Evolutionary conservation across 2,329 filamentous ascomycete genomes (phyloP), one percentile per base, ranked within the genome.

Genomic region (Neofusicoccum parvum): DNA sequence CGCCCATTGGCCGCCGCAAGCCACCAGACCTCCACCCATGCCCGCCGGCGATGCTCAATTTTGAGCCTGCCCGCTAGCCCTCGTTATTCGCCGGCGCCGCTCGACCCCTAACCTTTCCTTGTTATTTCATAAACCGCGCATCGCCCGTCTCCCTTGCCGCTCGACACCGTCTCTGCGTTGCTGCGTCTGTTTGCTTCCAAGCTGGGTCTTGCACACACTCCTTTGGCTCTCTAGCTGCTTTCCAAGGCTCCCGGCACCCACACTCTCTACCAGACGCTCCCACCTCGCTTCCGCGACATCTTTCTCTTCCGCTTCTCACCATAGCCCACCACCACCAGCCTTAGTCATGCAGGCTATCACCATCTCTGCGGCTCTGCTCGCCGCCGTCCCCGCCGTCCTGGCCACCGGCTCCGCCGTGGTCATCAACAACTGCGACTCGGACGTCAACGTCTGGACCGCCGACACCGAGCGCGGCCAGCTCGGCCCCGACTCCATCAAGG

Each of bases 191-290:
- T 59, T 45, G 72, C 70, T 72, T 73, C 71, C 73, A 74, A 76
- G 73, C 74, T 75, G 74, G 76, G 75, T 72, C 75, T 73, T 70
- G 71, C 72, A 70, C 69, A 72, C 72, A 68, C 71, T 75, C 75
- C 65, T 76, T 70, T 75, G 70, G 75, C 74, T 76, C 75, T 73
- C 74, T 72, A 76, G 70, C 76, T 78, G 76, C 76, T 78, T 75
- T 78, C 76, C 76, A 77, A 68, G 78, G 75, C 73, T 75, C 72
- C 75, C 74, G 70, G 74, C 74, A 72, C 23, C 23, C 67, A 73
- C 76, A 70, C 67, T 78, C 76, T 36, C 75, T 78, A 41, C 14
- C 37, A 59, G 51, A 49, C 53, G n/a, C 45, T 34, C 23, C 27
- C 50, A n/a, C 15, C 39, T n/a, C 37, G 27, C 37, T 20, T 7